Evolutionary conservation across 1,139 yeast species (phyloP).

Genomic region (Groenewaldozyma auringiensis): DNA sequence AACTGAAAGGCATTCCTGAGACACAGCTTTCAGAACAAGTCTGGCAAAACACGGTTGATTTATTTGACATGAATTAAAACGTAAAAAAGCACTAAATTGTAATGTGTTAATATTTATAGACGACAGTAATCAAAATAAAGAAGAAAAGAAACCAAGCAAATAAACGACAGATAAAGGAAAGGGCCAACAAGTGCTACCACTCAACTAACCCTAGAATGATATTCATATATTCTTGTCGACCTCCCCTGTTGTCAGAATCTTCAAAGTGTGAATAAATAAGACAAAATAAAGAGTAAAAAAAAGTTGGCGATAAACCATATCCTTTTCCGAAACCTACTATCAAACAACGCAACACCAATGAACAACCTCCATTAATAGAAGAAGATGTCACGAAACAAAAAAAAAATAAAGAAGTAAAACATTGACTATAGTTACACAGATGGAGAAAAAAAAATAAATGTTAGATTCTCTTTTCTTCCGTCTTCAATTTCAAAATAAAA

Average conservation of each 20-base stretch:
- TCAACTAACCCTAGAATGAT: too few species aligned
- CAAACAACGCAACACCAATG: too few species aligned
- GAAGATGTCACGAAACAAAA: neutral
- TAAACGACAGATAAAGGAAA: conserved; percentile 1
- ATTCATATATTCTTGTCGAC: too few species aligned
- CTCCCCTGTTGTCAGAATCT: neutral
- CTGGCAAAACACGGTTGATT: conserved; percentile 52
- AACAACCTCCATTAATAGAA: conserved; percentile 1
- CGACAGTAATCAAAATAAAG: neutral
- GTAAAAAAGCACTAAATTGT: neutral
- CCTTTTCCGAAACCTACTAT: neutral
- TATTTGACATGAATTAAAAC: conserved; percentile 39
- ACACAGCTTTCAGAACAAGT: conserved; percentile 51
- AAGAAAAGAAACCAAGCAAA: neutral
- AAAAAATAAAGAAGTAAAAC: neutral
- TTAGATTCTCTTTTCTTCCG: neutral
- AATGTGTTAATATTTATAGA: neutral
- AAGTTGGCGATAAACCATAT: neutral
- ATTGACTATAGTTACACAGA: neutral
- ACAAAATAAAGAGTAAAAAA: neutral
- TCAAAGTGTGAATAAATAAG: neutral
- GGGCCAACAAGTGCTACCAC: neutral
- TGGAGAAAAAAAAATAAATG: conserved; percentile 7
- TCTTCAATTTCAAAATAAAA: neutral
- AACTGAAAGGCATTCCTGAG: conserved; percentile 44